These are phyloP conservation scores for Xylaria sp. DNA, from an alignment of 2,329 filamentous ascomycete genomes.

Conservation along the genomic window DNA sequence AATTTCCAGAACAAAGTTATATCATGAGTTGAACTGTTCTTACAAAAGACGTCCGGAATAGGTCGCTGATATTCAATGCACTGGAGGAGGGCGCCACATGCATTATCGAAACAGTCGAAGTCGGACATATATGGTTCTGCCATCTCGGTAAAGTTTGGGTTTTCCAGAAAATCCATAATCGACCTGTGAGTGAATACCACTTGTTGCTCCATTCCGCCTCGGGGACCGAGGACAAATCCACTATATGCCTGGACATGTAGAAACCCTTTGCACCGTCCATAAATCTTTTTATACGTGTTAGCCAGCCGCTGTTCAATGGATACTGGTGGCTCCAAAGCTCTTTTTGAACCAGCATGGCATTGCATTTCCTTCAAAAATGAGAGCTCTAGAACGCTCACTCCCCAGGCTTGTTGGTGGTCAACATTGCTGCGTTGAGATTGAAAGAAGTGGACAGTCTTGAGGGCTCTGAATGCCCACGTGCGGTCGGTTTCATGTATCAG, in stretches of 20 bases:
- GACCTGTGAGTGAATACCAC: conserved; percentile 26
- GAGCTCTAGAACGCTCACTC: conserved; percentile 11
- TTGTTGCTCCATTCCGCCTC: too few species aligned
- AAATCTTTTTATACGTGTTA: conserved; percentile 20
- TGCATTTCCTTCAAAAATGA: conserved; percentile 20
- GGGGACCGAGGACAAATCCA: background rate
- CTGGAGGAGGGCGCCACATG: background rate
- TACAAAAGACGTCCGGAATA: too few species aligned
- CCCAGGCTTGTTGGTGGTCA: background rate
- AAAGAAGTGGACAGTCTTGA: conserved; percentile 10
- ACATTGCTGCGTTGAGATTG: background rate
- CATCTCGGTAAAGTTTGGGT: background rate
- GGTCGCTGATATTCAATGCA: too few species aligned
- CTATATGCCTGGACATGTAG: background rate
- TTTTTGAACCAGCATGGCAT: background rate
- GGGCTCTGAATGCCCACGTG: conserved; percentile 11
- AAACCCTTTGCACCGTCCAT: conserved; percentile 26
- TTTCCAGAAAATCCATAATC: conserved; percentile 28
- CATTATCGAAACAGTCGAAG: conserved; percentile 5
- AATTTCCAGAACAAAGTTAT: too few species aligned
- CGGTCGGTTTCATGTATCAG: conserved; percentile 16
- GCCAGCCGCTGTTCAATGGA: too few species aligned
- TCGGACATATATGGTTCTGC: background rate
- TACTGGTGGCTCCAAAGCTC: background rate
- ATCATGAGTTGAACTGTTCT: too few species aligned